Evolutionary conservation across 495 filamentous ascomycete species (phyloP).

Genomic region (Aspergillus sclerotiicarbonarius): DNA sequence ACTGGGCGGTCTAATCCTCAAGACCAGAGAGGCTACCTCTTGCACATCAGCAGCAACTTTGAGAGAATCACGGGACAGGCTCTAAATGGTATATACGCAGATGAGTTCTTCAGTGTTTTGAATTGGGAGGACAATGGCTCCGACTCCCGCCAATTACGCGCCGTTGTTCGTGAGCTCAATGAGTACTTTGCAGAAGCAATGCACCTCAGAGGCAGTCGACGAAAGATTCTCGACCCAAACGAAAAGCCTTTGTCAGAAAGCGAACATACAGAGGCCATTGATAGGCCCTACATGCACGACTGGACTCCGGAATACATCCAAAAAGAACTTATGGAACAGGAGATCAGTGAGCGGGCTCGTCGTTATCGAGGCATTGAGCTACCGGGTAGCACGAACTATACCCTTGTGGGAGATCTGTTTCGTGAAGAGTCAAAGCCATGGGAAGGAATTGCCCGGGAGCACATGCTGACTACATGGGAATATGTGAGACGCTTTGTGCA

Average conservation of each 20-base stretch:
- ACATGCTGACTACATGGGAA: slow-evolving; percentile 24
- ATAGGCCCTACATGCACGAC: slow-evolving; percentile 14
- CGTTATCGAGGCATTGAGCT: slow-evolving; percentile 41
- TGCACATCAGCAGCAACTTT: slow-evolving; percentile 53
- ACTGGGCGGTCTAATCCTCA: slow-evolving; percentile 40
- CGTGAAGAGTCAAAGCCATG: slow-evolving; percentile 42
- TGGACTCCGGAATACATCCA: slow-evolving; percentile 17
- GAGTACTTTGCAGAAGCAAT: slow-evolving; percentile 55
- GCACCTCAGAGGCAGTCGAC: slow-evolving; percentile 36
- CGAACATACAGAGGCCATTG: slow-evolving; percentile 10
- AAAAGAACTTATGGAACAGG: slow-evolving; percentile 17
- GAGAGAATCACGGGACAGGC: slow-evolving; percentile 47
- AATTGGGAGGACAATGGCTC: background rate
- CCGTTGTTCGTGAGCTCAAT: slow-evolving; percentile 57
- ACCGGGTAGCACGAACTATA: slow-evolving; percentile 44
- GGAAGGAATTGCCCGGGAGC: slow-evolving; percentile 26
- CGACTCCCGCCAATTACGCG: slow-evolving; percentile 54
- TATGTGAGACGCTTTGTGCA: slow-evolving; percentile 27
- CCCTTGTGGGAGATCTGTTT: slow-evolving; percentile 42
- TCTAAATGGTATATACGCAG: slow-evolving; percentile 53
- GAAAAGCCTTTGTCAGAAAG: background rate
- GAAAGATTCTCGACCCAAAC: slow-evolving; percentile 10
- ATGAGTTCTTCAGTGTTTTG: slow-evolving; percentile 53
- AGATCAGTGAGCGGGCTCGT: slow-evolving; percentile 15
- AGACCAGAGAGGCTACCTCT: slow-evolving; percentile 55